Conservation (phyloP, 331 rosid genomes). For the Malus hybrid region DNA sequence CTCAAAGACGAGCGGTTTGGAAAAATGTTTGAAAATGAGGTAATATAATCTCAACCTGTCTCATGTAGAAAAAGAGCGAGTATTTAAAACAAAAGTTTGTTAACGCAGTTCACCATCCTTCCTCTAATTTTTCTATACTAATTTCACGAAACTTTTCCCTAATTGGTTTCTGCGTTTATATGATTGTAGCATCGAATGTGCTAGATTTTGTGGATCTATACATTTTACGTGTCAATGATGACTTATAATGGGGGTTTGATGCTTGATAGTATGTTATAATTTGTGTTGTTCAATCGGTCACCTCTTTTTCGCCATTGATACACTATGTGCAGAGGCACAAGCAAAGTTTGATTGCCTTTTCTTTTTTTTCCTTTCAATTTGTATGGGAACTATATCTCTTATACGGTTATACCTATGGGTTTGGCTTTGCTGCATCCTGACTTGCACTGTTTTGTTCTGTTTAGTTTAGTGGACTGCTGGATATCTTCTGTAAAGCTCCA, state of each 20-base stretch:
- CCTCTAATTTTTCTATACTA: neutral
- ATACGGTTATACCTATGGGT: no score
- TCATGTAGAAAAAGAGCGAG: neutral
- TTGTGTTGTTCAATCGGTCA: neutral
- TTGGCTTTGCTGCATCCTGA: no score
- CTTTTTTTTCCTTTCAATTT: no score
- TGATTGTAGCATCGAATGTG: neutral
- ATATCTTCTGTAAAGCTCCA: neutral
- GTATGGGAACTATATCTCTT: no score
- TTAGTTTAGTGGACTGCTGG: neutral
- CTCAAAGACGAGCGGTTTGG: constrained; percentile 71
- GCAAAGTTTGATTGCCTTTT: no score
- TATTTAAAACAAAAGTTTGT: neutral
- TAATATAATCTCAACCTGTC: constrained; percentile 20
- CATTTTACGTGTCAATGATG: neutral
- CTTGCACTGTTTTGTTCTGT: neutral
- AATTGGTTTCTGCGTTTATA: neutral
- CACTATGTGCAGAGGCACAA: neutral
- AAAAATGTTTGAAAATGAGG: constrained; percentile 53
- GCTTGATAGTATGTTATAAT: neutral
- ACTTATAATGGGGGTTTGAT: neutral
- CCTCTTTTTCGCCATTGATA: neutral
- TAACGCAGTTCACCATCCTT: neutral
- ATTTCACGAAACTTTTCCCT: neutral
- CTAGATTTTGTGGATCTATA: neutral